Base-by-base conservation (phyloP, 2,329 filamentous ascomycete genomes). In the Raffaelea deltoideospora region DNA sequence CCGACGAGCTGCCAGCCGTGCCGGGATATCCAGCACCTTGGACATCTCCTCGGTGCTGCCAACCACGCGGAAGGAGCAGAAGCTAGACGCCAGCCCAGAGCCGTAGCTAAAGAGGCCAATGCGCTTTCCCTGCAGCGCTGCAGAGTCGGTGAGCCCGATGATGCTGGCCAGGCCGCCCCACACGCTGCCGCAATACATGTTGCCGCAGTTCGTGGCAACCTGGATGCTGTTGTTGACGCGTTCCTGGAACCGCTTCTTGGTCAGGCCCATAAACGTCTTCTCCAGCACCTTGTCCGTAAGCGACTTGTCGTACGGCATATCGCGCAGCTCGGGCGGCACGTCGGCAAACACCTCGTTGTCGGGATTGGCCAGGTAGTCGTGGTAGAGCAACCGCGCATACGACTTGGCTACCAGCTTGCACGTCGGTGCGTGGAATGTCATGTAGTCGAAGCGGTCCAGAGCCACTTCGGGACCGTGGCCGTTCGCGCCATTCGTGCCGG, bases 381-480 rank as follows among this genome's bases (percentile, higher is more conserved):
- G 84, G 70, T 90, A 90, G 40, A 88, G 66, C 45, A 90, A 68
- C 47, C 83, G 79, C 41, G 73, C 83, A 54, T 86, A 90, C 15
- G 80, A 86, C 65, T 90, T 90, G 54, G 80, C 67, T 43, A 90
- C 83, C 40, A 86, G 69, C 67, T 90, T 90, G 78, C 83, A 90
- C 45, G 77, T 88, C 29, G 83, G 83, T 15, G 83, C 70, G 59
- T 90, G 83, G 75, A 87, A 90, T 42, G 76, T 60, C 54, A 90
- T 60, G 64, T 85, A 83, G 60, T 88, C 82, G 57, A 90, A 90
- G 52, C 80, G 77, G 58, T 88, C 82, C 41, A 90, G 61, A n/a
- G n/a, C n/a, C n/a, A n/a, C n/a, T n/a, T n/a, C n/a, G n/a, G n/a
- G n/a, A n/a, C n/a, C n/a, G n/a, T n/a, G n/a, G 34, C 68, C 62